Conservation (phyloP, 441 rosid genomes). For the Gossypium davidsonii region DNA sequence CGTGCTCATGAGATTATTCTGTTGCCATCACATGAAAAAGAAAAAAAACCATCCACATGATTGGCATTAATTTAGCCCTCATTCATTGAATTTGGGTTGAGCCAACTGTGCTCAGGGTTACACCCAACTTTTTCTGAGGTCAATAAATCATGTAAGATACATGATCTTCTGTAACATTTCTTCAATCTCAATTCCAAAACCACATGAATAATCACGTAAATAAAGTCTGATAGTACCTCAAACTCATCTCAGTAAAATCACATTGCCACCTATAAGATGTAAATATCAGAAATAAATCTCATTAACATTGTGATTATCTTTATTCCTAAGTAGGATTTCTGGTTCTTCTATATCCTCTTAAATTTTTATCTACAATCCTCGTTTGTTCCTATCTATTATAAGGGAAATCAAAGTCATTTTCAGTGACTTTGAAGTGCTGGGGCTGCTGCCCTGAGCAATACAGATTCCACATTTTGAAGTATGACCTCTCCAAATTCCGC, state of each 20-base stretch:
- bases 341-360: conserved; percentile 21
- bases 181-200: background rate
- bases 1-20: background rate
- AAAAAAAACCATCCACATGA: background rate
- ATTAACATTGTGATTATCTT: background rate
- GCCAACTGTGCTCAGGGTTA: too few relatives aligned
- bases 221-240: background rate
- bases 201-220: background rate
- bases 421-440: conserved; percentile 71
- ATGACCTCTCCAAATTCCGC: conserved; percentile 78
- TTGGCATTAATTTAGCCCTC: background rate
- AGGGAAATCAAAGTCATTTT: conserved; percentile 77
- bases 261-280: background rate
- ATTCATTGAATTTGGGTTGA: background rate
- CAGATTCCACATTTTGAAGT: conserved; percentile 93
- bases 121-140: background rate
- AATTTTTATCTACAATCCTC: conserved; percentile 52
- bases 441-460: conserved; percentile 71
- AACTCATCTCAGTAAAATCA: background rate
- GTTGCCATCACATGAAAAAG: background rate
- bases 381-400: conserved; percentile 44
- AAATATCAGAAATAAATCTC: background rate
- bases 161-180: too few relatives aligned
- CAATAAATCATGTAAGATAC: background rate
- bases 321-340: conserved; percentile 7